Base-by-base conservation (phyloP, 1,284 basidiomycete genomes). In the Sporisorium reilianum region DNA sequence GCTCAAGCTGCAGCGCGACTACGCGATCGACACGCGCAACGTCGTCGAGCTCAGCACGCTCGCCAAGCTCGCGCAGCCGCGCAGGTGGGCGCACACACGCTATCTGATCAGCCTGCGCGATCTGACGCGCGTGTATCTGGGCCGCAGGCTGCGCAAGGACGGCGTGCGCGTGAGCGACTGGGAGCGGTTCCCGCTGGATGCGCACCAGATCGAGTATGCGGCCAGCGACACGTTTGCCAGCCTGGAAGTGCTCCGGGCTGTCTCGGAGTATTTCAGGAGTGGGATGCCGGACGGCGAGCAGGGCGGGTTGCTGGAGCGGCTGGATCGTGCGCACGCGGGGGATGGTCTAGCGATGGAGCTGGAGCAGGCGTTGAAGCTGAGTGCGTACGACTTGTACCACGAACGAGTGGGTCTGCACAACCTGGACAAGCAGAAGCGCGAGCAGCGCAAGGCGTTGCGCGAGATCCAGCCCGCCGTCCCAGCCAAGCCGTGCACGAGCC, bases 181-280 rank as follows among this genome's bases (percentile, higher is more conserved):
- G 80, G 60, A 70, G 20, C 44, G n/a, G 6, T 55, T 40, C 2
- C 68, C 65, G 7, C 51, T 82, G 41, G 48, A 51, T 1, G 45
- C 52, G 7, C 48, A 60, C 20, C 80, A 82, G 57, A 55, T 74
- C n/a, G 69, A 74, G 42, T 82, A 82, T 53, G 80, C 80, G 3
- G 79, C 79, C 0, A 75, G 62, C 49, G 80, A 82, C 38, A 75
- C 74, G 3, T 78, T 78, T 42, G 79, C 64, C 1, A 60, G 75
- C 28, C 56, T 82, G 32, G 80, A 82, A 46, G 50, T 82, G 16
- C 51, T 78, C 14, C 69, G 78, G 23, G 73, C 63, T 0, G 30
- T 78, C 0, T 20, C 59, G 1, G 67, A 60, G 22, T 60, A 64
- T 40, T 64, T 75, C 36, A 34, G 16, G 14, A 20, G 18, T 5